Conservation (phyloP, 2,329 filamentous ascomycete genomes). For the Calonectria montana region DNA sequence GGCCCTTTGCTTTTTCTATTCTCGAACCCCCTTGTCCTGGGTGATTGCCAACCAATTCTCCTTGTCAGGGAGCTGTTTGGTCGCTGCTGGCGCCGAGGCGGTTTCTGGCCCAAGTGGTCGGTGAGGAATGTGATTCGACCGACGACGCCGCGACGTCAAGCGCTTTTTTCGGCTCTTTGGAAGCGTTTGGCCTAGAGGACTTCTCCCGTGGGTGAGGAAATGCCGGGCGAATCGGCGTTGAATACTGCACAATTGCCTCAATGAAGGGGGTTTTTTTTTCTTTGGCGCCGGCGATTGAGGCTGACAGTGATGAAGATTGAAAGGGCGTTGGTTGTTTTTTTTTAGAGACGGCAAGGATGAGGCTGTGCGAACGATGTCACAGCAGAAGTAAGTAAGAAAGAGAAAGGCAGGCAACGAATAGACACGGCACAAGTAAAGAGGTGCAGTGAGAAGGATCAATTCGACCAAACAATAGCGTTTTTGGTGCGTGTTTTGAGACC, state of each 20-base stretch:
- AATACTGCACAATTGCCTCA: constrained; percentile 29
- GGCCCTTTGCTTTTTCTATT: constrained; percentile 41
- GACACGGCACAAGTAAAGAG: not conserved
- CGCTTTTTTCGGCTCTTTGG: constrained; percentile 28
- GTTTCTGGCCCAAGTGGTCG: constrained; percentile 43
- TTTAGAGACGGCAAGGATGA: not conserved
- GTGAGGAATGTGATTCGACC: constrained; percentile 46
- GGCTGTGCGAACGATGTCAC: not conserved
- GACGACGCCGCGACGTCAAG: constrained; percentile 24
- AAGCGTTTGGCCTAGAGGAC: constrained; percentile 33
- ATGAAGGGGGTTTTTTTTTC: constrained; percentile 26
- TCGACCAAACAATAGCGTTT: not conserved
- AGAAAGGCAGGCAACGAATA: not conserved
- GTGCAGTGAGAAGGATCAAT: not conserved
- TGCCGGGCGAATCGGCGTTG: constrained; percentile 42
- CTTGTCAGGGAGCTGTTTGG: constrained; percentile 40
- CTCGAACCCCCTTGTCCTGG: constrained; percentile 39
- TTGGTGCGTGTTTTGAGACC: not conserved
- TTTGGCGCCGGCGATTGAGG: constrained; percentile 35
- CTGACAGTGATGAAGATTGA: constrained; percentile 14
- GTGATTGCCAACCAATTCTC: constrained; percentile 30
- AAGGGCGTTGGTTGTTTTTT: constrained; percentile 13
- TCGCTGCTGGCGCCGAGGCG: constrained; percentile 42
- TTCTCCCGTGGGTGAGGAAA: constrained; percentile 25
- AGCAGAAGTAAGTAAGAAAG: not conserved